Evolutionary conservation across 371 early-diverging fungal species (phyloP), one percentile per base, ranked within the genome.

Genomic region (Nematocida ironsii): DNA sequence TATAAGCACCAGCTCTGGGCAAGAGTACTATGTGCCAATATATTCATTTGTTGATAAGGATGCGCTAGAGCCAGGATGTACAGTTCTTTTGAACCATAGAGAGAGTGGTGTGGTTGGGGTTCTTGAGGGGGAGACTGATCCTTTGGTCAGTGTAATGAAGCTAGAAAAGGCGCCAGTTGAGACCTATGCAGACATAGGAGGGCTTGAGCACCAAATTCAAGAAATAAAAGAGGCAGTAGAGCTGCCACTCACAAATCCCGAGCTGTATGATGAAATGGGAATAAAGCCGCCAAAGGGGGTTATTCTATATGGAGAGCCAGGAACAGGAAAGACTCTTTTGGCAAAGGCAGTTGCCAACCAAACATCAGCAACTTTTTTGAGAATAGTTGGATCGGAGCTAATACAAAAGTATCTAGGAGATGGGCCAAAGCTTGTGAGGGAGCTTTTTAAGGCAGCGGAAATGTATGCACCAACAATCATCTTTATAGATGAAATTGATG

Each of bases 211-310:
- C 83, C 99, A 99, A 89, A 95, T 98, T 68, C 95, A 97, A 89
- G 98, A 99, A 88, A 99, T 99, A 85, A 98, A 96, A 94, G 99
- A 99, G 88, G 92, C 94, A 33, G 97, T 99, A 11, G 99, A 99
- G 88, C 89, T 99, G 72, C 99, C 99, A 7, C 89, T 99, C 66
- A 97, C 96, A 42, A 97, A 98, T 88, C 99, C 99, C 5, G 98
- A 98, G 89, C 87, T 98, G 67, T 99, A 95, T 86, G 95, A 96
- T 88, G 95, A 96, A 86, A 96, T 99, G 94, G 99, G 99, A 83
- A 97, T 98, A 81, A 93, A 93, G 83, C 97, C 97, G 44, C 99
- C 99, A 20, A 97, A 98, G 89, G 99, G 99, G 73, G 99, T 98
- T 27, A 95, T 99, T 86, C 88, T 99, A 40, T 98, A 98, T 86